Base-by-base conservation (phyloP, 352 stramenopile species). In the Globisporangium viniferum region DNA sequence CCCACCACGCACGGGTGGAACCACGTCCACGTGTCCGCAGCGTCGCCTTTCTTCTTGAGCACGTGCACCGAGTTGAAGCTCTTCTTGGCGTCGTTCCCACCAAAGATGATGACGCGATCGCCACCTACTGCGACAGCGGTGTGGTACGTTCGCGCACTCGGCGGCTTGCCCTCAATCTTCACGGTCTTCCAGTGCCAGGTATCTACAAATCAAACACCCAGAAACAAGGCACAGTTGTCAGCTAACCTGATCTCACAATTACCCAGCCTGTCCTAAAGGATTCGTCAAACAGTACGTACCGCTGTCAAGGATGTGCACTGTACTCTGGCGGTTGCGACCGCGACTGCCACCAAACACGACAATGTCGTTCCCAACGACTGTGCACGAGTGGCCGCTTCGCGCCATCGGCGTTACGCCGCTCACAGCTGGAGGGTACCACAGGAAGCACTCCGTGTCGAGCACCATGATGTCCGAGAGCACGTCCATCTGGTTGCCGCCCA, bases 31-130 rank as follows among this genome's bases (percentile, higher is more conserved):
- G 74, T 64, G 46, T 80, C 70, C 12, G 9, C 60, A 20, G 69
- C 74, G 7, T 33, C 46, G 0, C 48, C 55, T 27, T 69, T 72
- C 54, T 85, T 89, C 63, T 96, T 86, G 62, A 98, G 82, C 6
- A 98, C 92, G 71, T 98, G 89, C 8, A 98, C 91, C 31, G 79
- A 85, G 73, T 97, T 91, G 71, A 98, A 98, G 70, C 90, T 96
- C 70, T 90, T 88, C 46, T 81, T 89, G 2, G 88, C 86, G 75
- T 98, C 90, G 71, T 98, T 98, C 27, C 93, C 95, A 51, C 95
- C 95, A 83, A 98, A 98, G 71, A 97, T 89, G 2, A 98, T 83
- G 64, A 98, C 80, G 64, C 81, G 84, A 68, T 91, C 79, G 31
- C 74, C 59, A 2, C 72, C 77, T 5, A 95, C 64, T 18, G 80